Evolutionary conservation across 2,329 filamentous ascomycete genomes (phyloP), one percentile per base, ranked within the genome.

Genomic region (Reticulascus tulasneorum): DNA sequence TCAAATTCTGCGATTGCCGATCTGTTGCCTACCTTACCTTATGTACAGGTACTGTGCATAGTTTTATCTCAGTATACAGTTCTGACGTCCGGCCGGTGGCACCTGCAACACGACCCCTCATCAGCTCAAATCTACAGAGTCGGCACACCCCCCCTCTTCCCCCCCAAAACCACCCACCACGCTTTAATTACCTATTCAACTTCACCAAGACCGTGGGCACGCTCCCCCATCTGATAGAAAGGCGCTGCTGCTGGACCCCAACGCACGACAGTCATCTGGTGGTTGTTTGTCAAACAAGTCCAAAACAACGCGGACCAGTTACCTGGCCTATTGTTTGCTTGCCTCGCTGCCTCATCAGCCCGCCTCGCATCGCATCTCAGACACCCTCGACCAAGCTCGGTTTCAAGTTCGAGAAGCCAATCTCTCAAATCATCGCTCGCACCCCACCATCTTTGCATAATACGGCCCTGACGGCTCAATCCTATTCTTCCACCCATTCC

Each of bases 271-370:
- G 36, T 42, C 38, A 25, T 42, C 41, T 37, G 34, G 29, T 37
- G n/a, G n/a, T n/a, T n/a, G 22, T 32, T 38, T 29, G 34, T 44
- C 41, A 44, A 44, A 44, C 41, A 42, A 38, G 29, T 38, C 38
- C 30, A 34, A 44, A 44, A 44, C 41, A 38, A 35, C 22, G 29
- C 38, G 34, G 23, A 35, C 35, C 33, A 41, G 19, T 29, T 29
- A 23, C 37, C 31, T 19, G 8, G 22, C 26, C 18, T 29, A 39
- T 28, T 37, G 27, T 19, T 30, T 28, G 13, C 32, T 27, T 21
- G 32, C 22, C 27, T 40, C 36, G 21, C 31, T 19, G 18, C 27
- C 16, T 29, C 27, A 29, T 29, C 27, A 10, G 27, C 27, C 8
- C 25, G 38, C 23, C 23, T 32, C 29, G 35, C 38, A 42, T 38